Evolutionary conservation across 1,139 yeast species (phyloP), one percentile per base, ranked within the genome.

Genomic region (Taphrina pruni): DNA sequence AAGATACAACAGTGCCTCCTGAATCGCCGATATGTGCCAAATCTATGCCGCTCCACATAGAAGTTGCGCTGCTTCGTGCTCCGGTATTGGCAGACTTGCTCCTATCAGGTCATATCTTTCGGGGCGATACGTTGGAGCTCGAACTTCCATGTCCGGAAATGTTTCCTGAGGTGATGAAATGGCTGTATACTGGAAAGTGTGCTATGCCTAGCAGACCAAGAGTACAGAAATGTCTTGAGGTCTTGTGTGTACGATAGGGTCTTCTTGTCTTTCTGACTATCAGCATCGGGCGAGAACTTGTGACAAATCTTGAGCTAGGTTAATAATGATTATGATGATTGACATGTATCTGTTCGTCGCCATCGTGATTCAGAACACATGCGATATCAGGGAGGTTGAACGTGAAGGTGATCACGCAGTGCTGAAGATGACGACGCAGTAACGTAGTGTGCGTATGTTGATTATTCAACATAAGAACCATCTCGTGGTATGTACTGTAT

Each of bases 401-500:
- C 32, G 1, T 26, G 32, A 26, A 26, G 4, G 32, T 26, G 4
- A 26, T 26, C 32, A 26, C 32, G 32, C 32, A 26, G 32, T 26
- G 32, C 32, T 26, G 32, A 26, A 26, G 4, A 26, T 26, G 32
- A 26, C 32, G 4, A 26, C 32, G 32, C 32, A 26, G 32, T 26
- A 26, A 2, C 32, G 32, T 26, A 26, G 2, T 26, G 4, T 26
- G 32, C 2, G 32, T 26, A 26, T 26, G 32, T 26, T 26, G 51
- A 46, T 46, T 79, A 91, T 78, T 91, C 97, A 75, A 87, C 90
- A 45, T 90, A 97, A 79, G 93, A 87, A 57, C 99, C 99, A 78
- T 95, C 99, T 78, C 99, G 85, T 45, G 99, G 98, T 73, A 98
- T 85, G 79, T 95, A 95, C 69, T 87, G 86, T 60, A 90, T 86